Conservation (phyloP, 2,329 filamentous ascomycete species). For the Sporothrix curviconia region DNA sequence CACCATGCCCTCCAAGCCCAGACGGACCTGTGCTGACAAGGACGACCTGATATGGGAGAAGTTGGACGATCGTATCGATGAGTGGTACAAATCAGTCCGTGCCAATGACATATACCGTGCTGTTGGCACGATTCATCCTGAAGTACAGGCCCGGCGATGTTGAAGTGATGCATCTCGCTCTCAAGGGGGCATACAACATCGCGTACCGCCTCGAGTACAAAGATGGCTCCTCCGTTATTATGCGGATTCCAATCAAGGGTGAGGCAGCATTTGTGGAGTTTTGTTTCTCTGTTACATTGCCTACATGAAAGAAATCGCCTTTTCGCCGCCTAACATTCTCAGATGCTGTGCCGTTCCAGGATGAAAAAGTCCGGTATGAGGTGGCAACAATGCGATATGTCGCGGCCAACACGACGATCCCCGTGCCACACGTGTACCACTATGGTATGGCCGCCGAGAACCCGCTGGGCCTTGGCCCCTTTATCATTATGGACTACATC, state of each 20-base stretch:
- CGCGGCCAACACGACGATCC: slow-evolving; percentile 28
- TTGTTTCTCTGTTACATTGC: too few species aligned
- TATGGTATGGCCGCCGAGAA: slow-evolving; percentile 28
- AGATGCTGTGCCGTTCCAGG: slow-evolving; percentile 21
- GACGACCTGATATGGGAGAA: neutral
- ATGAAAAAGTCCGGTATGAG: slow-evolving; percentile 32
- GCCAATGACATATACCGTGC: neutral
- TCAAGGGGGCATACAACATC: slow-evolving; percentile 27
- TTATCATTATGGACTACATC: slow-evolving; percentile 32
- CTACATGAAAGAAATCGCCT: too few species aligned
- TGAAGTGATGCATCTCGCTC: slow-evolving; percentile 22
- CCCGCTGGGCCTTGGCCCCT: slow-evolving; percentile 29
- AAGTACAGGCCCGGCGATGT: slow-evolving; percentile 17
- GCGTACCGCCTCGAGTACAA: slow-evolving; percentile 28
- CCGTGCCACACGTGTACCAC: slow-evolving; percentile 28
- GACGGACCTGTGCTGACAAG: neutral
- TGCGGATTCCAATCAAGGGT: slow-evolving; percentile 23
- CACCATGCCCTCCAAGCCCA: neutral
- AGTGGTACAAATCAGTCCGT: neutral
- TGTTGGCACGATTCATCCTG: neutral
- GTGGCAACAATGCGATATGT: slow-evolving; percentile 31
- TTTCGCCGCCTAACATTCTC: too few species aligned
- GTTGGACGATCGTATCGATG: neutral
- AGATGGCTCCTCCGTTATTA: slow-evolving; percentile 26
- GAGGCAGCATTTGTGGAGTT: too few species aligned